phyloP scores from a whole-genome alignment of 2,329 filamentous ascomycete species.

The Verticillium longisporum region DNA sequence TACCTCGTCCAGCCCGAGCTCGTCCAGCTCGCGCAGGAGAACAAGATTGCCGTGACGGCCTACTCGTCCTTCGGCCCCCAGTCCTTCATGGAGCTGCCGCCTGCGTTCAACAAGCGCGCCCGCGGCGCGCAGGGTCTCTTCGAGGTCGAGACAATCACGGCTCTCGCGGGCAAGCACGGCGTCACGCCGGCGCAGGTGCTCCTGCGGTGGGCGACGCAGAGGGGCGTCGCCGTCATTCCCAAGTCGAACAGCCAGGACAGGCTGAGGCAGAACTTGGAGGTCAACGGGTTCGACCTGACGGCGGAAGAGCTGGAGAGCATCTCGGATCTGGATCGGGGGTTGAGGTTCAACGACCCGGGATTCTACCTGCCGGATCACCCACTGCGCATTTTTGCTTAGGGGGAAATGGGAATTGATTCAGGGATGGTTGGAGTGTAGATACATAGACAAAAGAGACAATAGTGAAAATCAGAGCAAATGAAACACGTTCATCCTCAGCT shows the following conservation, averaged over 20 bases:
- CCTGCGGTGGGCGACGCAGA: conserved; percentile 61
- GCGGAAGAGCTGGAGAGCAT: conserved; percentile 50
- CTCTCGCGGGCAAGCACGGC: conserved; percentile 43
- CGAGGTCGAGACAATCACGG: conserved; percentile 28
- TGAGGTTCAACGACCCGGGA: conserved; percentile 54
- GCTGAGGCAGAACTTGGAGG: conserved; percentile 49
- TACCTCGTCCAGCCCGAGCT: conserved; percentile 56
- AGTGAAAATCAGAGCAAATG: no score
- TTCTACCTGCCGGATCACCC: conserved; percentile 31
- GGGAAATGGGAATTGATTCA: neutral
- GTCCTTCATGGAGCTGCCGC: conserved; percentile 33
- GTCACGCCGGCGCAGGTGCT: conserved; percentile 60
- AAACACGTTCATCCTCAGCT: no score
- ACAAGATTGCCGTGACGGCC: conserved; percentile 53
- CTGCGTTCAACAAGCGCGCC: conserved; percentile 44
- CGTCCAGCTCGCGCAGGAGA: conserved; percentile 47
- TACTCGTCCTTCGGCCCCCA: conserved; percentile 62
- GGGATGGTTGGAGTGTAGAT: no score
- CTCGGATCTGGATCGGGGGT: conserved; percentile 39
- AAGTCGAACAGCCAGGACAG: conserved; percentile 47
- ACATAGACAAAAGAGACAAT: neutral
- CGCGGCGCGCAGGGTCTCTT: conserved; percentile 17
- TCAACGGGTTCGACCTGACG: conserved; percentile 45
- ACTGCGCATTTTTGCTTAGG: conserved; percentile 45
- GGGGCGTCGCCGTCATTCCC: conserved; percentile 56